Evolutionary conservation across 768 basidiomycete species (phyloP), one percentile per base, ranked within the genome.

Genomic region (Mrakia gelida): DNA sequence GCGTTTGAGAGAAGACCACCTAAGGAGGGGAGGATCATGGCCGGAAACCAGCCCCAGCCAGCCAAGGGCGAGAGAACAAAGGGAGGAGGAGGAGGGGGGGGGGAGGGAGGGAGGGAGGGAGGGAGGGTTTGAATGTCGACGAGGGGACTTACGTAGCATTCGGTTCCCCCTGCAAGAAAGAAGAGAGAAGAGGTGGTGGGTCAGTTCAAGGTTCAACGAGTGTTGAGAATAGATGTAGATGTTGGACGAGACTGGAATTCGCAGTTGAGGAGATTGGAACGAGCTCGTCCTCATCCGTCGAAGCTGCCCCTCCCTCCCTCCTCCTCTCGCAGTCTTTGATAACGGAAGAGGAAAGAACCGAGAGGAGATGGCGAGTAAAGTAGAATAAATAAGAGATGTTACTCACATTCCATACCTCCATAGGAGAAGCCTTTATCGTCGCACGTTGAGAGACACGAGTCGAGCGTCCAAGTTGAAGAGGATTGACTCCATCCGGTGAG

Each of bases 401-500:
- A 71, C 76, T 61, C 70, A 77, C 76, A 77, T 32, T 77, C 76
- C 30, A 77, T 26, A 2, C 76, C 76, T 16, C 28, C 76, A 43
- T 71, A 71, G 0, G 43, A 45, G 56, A 28, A 77, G 1, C 76
- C 76, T 32, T 49, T 59, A 5, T 41, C 15, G 70, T 38, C 70
- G 71, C 76, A 77, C 6, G 23, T 32, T 0, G 68, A 1, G 32
- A 52, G 13, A 56, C 76, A 77, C 2, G n/a, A 34, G 1, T 43
- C 56, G 28, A 41, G 56, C 38, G 76, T 77, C 76, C 70, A 71
- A 38, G 13, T 43, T 26, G 41, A 54, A 23, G 45, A 26, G 11
- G 32, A 30, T 28, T 41, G 43, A 11, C 21, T 11, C 23, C n/a
- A 63, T 30, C 71, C 76, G 7, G 68, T 30, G 10, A 77, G 59